Evolutionary conservation across 1,284 basidiomycete species (phyloP), one percentile per base, ranked within the genome.

Genomic region (Hemileia vastatrix): DNA sequence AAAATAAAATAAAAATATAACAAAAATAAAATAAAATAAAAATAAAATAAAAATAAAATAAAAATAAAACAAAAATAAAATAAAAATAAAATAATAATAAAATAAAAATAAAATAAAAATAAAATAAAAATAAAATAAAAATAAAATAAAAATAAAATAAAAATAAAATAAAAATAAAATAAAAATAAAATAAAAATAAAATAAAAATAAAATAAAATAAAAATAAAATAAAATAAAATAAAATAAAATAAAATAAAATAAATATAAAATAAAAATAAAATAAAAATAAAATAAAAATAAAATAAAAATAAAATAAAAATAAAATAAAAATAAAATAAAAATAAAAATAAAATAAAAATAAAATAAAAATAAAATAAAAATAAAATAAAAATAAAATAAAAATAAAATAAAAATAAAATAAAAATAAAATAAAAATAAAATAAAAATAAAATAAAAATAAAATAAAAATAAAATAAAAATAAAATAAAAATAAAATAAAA

Each of bases 361-460:
- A 48, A 48, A 48, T 48, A 48, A 48, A 48, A 48, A 48, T 48
- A 13, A 11, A 48, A 43, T 43, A 43, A 43, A 43, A 43, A 43
- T 43, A 43, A 43, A 43, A 43, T 43, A 6, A 43, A 8, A 8
- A 43, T n/a, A 43, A 8, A n/a, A 6, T n/a, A 43, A 8, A 8
- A 8, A 43, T 43, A n/a, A n/a, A 43, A 43, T 43, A 6, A 43
- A 43, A 6, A 43, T 43, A 8, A n/a, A 6, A 6, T 8, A 48
- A 48, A 21, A 21, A 8, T 11, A 21, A 48, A 48, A 48, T 21
- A 48, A 48, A 48, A 11, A 6, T 6, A 21, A 11, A 48, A 48
- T 13, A 48, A 48, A 13, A 48, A 8, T 11, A 48, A 48, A 48
- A 48, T 48, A 48, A 48, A 48, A 48, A 11, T 11, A 48, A 48